Evolutionary conservation across 768 basidiomycete genomes (phyloP).

Genomic region (Naematelia aurantialba): DNA sequence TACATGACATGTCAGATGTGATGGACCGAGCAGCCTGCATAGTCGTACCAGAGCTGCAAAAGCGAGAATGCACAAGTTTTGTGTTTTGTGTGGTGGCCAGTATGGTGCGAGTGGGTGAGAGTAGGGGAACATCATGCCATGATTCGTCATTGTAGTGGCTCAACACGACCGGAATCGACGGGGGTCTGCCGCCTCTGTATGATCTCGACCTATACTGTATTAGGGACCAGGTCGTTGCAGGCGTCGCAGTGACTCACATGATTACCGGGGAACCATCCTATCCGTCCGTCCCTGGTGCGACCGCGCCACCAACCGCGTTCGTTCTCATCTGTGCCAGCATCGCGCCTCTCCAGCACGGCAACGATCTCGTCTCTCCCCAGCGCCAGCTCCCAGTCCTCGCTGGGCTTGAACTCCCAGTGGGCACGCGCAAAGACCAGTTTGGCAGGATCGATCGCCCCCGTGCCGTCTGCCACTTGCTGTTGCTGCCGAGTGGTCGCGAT

Average conservation of each 20-base stretch:
- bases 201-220: not conserved
- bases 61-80: too few relatives aligned
- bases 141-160: not conserved
- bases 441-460: slow-evolving; percentile 60
- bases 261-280: slow-evolving; percentile 91
- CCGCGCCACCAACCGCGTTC: slow-evolving; percentile 92
- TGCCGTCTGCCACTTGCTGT: slow-evolving; percentile 27
- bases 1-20: too few relatives aligned
- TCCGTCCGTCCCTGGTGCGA: slow-evolving; percentile 80
- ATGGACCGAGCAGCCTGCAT: too few relatives aligned
- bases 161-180: not conserved
- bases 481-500: slow-evolving; percentile 54
- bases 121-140: not conserved
- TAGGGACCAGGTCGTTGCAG: not conserved
- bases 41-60: too few relatives aligned
- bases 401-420: slow-evolving; percentile 69
- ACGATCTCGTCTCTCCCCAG: slow-evolving; percentile 89
- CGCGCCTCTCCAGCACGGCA: slow-evolving; percentile 77
- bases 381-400: slow-evolving; percentile 70
- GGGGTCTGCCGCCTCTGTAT: not conserved
- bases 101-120: too few relatives aligned
- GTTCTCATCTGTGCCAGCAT: slow-evolving; percentile 67
- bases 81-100: too few relatives aligned
- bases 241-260: slow-evolving; percentile 66
- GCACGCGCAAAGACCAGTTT: slow-evolving; percentile 79